These are phyloP conservation scores for Ophiocordyceps robertsii DNA, from an alignment of 2,329 filamentous ascomycete genomes.

Conservation along the genomic window DNA sequence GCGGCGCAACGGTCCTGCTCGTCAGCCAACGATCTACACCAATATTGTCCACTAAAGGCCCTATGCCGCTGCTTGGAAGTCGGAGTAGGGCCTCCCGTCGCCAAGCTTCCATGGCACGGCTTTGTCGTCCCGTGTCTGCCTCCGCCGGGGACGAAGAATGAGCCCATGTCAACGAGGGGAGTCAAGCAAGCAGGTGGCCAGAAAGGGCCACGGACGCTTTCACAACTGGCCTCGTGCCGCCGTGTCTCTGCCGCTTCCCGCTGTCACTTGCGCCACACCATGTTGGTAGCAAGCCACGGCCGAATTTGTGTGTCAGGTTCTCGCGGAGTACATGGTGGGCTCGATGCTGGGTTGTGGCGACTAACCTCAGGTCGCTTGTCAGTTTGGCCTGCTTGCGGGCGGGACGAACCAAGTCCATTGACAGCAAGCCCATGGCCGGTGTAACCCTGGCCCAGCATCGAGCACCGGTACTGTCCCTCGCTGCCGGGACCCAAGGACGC, in stretches of 20 bases:
- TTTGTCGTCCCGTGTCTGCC: too few relatives aligned
- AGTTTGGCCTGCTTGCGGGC: background rate
- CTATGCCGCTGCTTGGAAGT: too few relatives aligned
- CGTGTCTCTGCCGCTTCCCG: background rate
- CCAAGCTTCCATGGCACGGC: too few relatives aligned
- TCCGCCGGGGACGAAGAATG: too few relatives aligned
- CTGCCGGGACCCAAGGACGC: background rate
- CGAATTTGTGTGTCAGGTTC: background rate
- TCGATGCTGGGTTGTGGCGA: background rate
- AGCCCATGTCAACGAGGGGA: too few relatives aligned
- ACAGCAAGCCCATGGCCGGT: constrained; percentile 1
- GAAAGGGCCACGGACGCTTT: background rate
- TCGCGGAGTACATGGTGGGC: background rate
- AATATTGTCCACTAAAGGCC: too few relatives aligned
- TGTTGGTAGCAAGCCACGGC: background rate
- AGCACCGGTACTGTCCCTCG: constrained; percentile 2
- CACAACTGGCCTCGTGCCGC: background rate
- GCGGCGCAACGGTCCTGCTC: too few relatives aligned
- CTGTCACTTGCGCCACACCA: background rate
- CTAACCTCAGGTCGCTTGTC: background rate
- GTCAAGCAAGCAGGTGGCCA: too few relatives aligned
- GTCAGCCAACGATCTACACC: too few relatives aligned
- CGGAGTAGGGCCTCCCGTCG: too few relatives aligned
- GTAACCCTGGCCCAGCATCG: constrained; percentile 4
- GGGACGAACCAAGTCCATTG: background rate